A percentile compares a stretch with the other conserved stretches of the same genome.
Conservation (phyloP, 1,284 basidiomycete genomes). For the Cronartium ribicola region DNA sequence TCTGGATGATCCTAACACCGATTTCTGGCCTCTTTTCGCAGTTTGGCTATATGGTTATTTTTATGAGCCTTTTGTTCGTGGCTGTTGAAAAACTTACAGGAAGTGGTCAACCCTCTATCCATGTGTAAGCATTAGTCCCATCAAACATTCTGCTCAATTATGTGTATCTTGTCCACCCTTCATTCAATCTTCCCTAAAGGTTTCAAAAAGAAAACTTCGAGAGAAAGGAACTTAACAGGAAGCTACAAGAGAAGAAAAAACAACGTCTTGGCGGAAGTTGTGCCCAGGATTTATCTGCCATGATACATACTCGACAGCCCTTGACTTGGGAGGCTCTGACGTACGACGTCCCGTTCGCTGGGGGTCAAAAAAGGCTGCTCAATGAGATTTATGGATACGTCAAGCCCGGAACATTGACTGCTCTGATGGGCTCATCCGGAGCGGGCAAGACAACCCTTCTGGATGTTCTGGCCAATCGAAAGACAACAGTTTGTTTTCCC, state of each 20-base stretch:
- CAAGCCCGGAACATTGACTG: slow-evolving; percentile 56
- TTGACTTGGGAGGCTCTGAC: slow-evolving; percentile 55
- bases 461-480: slow-evolving; percentile 58
- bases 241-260: slow-evolving; percentile 59
- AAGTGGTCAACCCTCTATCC: slow-evolving; percentile 15
- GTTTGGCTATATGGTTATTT: slow-evolving; percentile 17
- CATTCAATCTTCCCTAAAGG: not conserved
- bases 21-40: not conserved
- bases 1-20: not conserved
- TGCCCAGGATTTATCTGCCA: slow-evolving; percentile 18
- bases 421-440: slow-evolving; percentile 54
- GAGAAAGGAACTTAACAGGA: slow-evolving; percentile 63
- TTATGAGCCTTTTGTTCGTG: slow-evolving; percentile 18
- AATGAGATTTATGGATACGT: slow-evolving; percentile 57
- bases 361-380: slow-evolving; percentile 53
- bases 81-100: slow-evolving; percentile 24
- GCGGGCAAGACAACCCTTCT: slow-evolving; percentile 56
- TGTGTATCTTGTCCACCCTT: too few relatives aligned
- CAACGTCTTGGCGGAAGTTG: slow-evolving; percentile 11
- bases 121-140: not conserved
- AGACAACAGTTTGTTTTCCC: slow-evolving; percentile 47
- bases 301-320: slow-evolving; percentile 53
- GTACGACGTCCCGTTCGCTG: slow-evolving; percentile 54
- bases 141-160: too few relatives aligned
- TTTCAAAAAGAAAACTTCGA: slow-evolving; percentile 69